These are phyloP conservation scores for Pulveroboletus frians DNA, from an alignment of 768 basidiomycete genomes.

Conservation along the genomic window DNA sequence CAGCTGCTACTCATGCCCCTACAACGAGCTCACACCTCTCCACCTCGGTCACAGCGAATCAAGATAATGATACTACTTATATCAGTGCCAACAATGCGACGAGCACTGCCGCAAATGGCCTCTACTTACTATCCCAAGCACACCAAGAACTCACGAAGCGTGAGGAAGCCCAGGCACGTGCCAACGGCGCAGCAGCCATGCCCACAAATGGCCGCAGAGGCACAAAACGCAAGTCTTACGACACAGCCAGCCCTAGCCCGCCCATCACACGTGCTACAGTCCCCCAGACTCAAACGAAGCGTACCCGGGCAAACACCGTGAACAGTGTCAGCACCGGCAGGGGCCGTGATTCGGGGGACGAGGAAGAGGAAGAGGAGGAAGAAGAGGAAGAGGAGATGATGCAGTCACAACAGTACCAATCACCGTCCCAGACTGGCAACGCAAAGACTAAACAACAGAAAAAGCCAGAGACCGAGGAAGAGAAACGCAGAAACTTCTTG, in stretches of 20 bases:
- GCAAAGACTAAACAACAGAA: conserved; percentile 38
- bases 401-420: conserved; percentile 13
- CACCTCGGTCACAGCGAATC: conserved; percentile 32
- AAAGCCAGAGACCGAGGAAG: conserved; percentile 95
- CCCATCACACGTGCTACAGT: conserved; percentile 21
- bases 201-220: conserved; percentile 41
- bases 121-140: conserved; percentile 90
- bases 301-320: conserved; percentile 35
- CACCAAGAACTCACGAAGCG: conserved; percentile 95
- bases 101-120: conserved; percentile 78
- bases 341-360: conserved; percentile 35
- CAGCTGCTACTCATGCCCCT: conserved; percentile 29
- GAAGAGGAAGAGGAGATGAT: conserved; percentile 32
- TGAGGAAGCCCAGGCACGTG: conserved; percentile 76
- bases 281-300: conserved; percentile 28
- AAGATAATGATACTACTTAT: conserved; percentile 31
- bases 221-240: conserved; percentile 66
- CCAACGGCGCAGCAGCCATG: conserved; percentile 35
- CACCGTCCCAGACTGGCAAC: conserved; percentile 8
- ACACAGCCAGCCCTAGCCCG: conserved; percentile 37
- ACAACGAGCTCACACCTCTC: conserved; percentile 33
- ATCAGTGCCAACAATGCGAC: conserved; percentile 53
- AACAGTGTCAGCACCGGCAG: conserved; percentile 27
- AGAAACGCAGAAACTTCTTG: conserved; percentile 93
- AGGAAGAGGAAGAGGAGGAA: conserved; percentile 32